A percentile compares a stretch with the other conserved stretches of the same genome.
These are phyloP conservation scores for Hypsizygus ulmarius DNA, from an alignment of 1,284 basidiomycete species.

Conservation along the genomic window DNA sequence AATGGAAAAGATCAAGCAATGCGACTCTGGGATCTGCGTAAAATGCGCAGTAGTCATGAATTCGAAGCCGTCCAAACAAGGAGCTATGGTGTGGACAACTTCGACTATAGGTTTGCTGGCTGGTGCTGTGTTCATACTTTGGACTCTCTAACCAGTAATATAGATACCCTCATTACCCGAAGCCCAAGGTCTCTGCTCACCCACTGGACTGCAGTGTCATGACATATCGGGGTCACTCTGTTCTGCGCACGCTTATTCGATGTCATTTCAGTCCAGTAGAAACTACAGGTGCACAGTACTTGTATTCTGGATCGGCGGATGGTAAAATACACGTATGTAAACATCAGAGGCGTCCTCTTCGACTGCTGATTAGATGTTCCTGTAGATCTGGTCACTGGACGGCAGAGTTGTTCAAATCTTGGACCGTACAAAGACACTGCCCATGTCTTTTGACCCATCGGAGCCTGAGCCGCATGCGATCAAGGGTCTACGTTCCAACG, in stretches of 20 bases:
- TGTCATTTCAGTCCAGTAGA: slow-evolving; percentile 93
- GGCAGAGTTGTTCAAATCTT: slow-evolving; percentile 82
- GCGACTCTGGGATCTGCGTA: slow-evolving; percentile 92
- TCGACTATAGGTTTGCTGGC: slow-evolving; percentile 73
- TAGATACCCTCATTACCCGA: slow-evolving; percentile 67
- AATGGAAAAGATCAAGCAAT: slow-evolving; percentile 97
- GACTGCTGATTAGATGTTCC: slow-evolving; percentile 9
- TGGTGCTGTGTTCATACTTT: neutral
- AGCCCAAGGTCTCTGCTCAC: slow-evolving; percentile 53
- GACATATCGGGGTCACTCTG: slow-evolving; percentile 91
- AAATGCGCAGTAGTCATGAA: slow-evolving; percentile 79
- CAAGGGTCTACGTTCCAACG: slow-evolving; percentile 28
- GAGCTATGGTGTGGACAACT: slow-evolving; percentile 63
- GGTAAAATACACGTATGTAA: slow-evolving; percentile 73
- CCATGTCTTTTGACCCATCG: slow-evolving; percentile 68
- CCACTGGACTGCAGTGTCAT: slow-evolving; percentile 93
- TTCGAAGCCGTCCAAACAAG: slow-evolving; percentile 55
- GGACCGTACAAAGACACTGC: slow-evolving; percentile 75
- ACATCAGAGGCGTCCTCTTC: slow-evolving; percentile 3
- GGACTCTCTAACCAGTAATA: slow-evolving; percentile 3
- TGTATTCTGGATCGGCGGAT: slow-evolving; percentile 90
- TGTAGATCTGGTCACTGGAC: slow-evolving; percentile 92
- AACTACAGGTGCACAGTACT: slow-evolving; percentile 90
- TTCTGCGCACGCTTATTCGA: slow-evolving; percentile 91
- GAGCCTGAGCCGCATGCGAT: slow-evolving; percentile 43